Base-by-base conservation (phyloP, 2,329 filamentous ascomycete genomes). In the Cyclaneusma minus region DNA sequence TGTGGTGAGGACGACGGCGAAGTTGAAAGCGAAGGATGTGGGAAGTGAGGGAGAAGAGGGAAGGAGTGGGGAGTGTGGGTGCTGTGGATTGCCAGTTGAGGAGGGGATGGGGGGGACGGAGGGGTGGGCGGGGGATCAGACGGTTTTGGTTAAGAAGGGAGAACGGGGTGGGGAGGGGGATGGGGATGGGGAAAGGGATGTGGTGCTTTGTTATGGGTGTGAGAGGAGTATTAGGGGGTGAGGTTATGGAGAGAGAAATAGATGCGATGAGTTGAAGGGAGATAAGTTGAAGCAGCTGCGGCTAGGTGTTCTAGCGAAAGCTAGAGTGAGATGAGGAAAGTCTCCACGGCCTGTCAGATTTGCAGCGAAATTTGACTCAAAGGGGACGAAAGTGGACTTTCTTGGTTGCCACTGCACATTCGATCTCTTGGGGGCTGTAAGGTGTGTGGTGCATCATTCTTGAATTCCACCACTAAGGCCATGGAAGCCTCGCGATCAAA, bases 1-100 rank as follows among this genome's bases (percentile, higher is more conserved):
- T 47, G 89, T 98, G 7, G 87, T 94, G 4, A 71, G 83, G 35
- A 98, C 87, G 17, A 76, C 80, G n/a, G 75, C 72, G 27, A 93
- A 91, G 52, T 61, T 95, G 21, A 59, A 72, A 23, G 40, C 39
- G 24, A 37, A 35, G 2, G 48, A 47, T 6, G 43, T 41, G 12
- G 45, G 36, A 22, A 45, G 43, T 9, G n/a, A n/a, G n/a, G n/a
- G n/a, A n/a, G n/a, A n/a, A n/a, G n/a, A n/a, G n/a, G n/a, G n/a
- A n/a, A n/a, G n/a, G n/a, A n/a, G n/a, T n/a, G n/a, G n/a, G n/a
- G 38, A 38, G 13, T 91, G 83, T 42, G 61, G 64, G 17, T 48
- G 87, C 6, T 92, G 83, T 48, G 67, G 68, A 25, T 68, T 78
- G 51, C 66, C 68, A 17, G 56, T 84, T 8, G 64, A 73, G 29